A percentile compares a stretch with the other conserved stretches of the same genome.
phyloP scores from a whole-genome alignment of 2,329 filamentous ascomycete species.

The Talaromyces sp. region DNA sequence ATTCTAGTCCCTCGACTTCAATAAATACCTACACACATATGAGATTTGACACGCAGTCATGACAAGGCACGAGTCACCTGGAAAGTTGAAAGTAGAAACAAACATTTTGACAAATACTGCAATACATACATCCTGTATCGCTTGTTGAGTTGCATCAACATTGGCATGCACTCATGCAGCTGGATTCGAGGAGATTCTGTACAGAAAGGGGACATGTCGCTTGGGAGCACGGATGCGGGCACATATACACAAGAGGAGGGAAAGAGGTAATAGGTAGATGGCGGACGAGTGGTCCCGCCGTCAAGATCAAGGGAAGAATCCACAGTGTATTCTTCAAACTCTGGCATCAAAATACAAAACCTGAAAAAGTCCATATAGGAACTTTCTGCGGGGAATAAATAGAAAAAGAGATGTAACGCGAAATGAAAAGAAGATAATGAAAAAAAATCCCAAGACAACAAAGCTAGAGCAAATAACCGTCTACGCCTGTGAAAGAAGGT shows the following conservation, averaged over 20 bases:
- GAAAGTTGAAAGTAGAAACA: neutral
- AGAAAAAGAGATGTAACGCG: constrained; percentile 20
- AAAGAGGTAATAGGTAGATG: neutral
- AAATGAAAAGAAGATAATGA: constrained; percentile 18
- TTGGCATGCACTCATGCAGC: neutral
- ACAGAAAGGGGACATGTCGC: constrained; percentile 3
- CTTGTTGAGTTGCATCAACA: neutral
- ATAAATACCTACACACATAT: constrained; percentile 16
- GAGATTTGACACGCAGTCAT: constrained; percentile 11
- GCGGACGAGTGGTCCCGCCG: neutral
- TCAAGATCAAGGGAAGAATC: neutral
- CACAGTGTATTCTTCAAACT: neutral
- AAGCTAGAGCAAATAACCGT: constrained; percentile 11
- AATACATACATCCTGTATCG: constrained; percentile 4
- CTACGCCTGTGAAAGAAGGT: constrained; percentile 10
- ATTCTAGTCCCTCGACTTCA: constrained; percentile 10
- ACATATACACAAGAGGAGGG: neutral
- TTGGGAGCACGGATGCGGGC: neutral
- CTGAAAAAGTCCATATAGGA: constrained; percentile 3
- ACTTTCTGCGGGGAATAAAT: constrained; percentile 18
- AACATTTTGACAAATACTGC: neutral
- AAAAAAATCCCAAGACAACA: constrained; percentile 21
- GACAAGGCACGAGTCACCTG: constrained; percentile 8
- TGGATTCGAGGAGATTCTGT: constrained; percentile 1
- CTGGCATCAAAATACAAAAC: constrained; percentile 15